These are phyloP conservation scores for Xylaria sp. DNA, from an alignment of 2,329 filamentous ascomycete genomes.

Conservation along the genomic window DNA sequence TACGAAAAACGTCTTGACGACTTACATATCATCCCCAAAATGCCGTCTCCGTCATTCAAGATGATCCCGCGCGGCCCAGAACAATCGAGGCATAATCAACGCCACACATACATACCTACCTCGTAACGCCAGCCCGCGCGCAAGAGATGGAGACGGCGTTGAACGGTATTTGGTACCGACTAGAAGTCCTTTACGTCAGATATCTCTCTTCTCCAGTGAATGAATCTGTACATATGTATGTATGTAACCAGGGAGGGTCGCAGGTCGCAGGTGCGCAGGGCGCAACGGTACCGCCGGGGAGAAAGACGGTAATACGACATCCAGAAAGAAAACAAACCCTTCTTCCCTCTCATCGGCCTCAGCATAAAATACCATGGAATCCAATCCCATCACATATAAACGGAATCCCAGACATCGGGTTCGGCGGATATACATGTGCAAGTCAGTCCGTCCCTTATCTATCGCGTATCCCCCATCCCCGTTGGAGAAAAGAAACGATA, in stretches of 20 bases:
- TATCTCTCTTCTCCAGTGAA: not conserved
- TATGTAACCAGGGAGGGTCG: not conserved
- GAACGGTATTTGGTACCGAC: not conserved
- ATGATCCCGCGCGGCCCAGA: not conserved
- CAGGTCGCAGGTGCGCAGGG: not conserved
- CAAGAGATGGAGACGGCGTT: not conserved
- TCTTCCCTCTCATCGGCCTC: not conserved
- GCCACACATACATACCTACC: not conserved
- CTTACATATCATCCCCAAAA: not conserved
- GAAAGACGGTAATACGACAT: not conserved
- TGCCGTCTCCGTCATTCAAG: not conserved
- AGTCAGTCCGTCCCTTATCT: slow-evolving; percentile 1
- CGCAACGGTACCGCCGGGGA: not conserved
- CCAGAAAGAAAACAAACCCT: too few species aligned
- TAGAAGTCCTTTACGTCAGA: slow-evolving; percentile 2
- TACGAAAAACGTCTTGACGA: not conserved
- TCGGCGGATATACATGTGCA: too few species aligned
- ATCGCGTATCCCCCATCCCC: not conserved
- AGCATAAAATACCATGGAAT: not conserved
- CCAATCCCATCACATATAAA: too few species aligned
- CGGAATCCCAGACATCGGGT: too few species aligned
- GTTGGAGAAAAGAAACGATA: not conserved
- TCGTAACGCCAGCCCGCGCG: not conserved
- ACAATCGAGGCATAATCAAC: not conserved
- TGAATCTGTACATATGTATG: not conserved